Conservation (phyloP, 2,329 filamentous ascomycete species). For the Pestalotiopsis sp. region DNA sequence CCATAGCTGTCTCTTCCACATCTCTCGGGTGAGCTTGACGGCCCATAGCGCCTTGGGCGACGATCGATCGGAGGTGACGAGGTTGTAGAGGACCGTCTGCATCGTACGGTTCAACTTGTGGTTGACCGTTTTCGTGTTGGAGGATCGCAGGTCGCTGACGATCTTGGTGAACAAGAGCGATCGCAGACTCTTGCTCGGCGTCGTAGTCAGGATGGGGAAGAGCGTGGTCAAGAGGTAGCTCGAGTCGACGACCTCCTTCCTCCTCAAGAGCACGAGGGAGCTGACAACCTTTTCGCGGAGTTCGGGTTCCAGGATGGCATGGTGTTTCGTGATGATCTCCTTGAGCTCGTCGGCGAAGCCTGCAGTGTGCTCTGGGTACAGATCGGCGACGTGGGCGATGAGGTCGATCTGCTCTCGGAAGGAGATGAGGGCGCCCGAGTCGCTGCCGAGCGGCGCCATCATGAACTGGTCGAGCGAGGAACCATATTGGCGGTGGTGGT, state of each 20-base stretch:
- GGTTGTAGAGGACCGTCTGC: conserved; percentile 90
- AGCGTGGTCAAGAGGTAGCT: conserved; percentile 81
- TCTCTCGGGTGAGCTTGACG: conserved; percentile 85
- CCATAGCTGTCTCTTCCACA: conserved; percentile 98
- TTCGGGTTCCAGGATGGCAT: conserved; percentile 80
- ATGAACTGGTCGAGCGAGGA: conserved; percentile 91
- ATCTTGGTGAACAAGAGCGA: conserved; percentile 84
- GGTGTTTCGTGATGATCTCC: conserved; percentile 78
- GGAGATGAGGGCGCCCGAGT: conserved; percentile 77
- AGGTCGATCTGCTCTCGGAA: conserved; percentile 93
- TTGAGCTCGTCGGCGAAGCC: conserved; percentile 82
- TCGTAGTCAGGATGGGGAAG: conserved; percentile 93
- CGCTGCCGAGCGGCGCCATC: conserved; percentile 76
- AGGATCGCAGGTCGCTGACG: conserved; percentile 83
- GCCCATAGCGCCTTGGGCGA: conserved; percentile 93
- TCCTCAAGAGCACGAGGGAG: conserved; percentile 81
- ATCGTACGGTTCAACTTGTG: conserved; percentile 92
- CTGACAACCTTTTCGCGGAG: conserved; percentile 93
- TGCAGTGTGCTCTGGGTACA: conserved; percentile 80
- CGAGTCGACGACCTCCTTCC: conserved; percentile 92
- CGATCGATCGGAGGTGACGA: conserved; percentile 82
- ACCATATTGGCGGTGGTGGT: conserved; percentile 90
- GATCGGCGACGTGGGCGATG: conserved; percentile 90
- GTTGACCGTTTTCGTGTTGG: conserved; percentile 86
- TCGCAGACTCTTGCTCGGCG: conserved; percentile 86